Evolutionary conservation across 2,329 filamentous ascomycete species (phyloP).

Genomic region (Xylaria sp.): DNA sequence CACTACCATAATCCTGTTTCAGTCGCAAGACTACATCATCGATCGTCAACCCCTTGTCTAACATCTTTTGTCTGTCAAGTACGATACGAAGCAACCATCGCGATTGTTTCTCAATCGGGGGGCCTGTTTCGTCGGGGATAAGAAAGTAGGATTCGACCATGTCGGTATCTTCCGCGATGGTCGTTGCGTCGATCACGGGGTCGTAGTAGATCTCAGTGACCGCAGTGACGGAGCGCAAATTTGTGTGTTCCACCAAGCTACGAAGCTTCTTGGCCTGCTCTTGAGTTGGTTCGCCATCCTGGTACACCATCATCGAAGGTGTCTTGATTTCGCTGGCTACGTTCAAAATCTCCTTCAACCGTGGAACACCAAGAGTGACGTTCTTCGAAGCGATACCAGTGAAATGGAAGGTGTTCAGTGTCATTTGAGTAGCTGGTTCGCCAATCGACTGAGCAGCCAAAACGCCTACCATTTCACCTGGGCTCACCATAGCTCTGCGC

Average conservation of each 20-base stretch:
- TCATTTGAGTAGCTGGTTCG: conserved; percentile 99
- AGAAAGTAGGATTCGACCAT: conserved; percentile 98
- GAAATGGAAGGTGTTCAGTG: conserved; percentile 99
- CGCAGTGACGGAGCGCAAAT: conserved; percentile 88
- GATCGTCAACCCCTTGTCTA: conserved; percentile 93
- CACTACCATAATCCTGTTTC: conserved; percentile 86
- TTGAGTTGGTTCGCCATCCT: conserved; percentile 74
- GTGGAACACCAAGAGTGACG: conserved; percentile 97
- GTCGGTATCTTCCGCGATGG: conserved; percentile 87
- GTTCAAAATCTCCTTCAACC: conserved; percentile 99
- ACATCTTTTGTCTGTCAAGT: conserved; percentile 90
- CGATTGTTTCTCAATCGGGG: conserved; percentile 78
- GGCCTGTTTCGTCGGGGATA: conserved; percentile 80
- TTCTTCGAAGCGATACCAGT: conserved; percentile 99
- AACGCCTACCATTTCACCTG: conserved; percentile 99
- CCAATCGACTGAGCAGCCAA: conserved; percentile 98
- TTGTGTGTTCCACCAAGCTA: conserved; percentile 93
- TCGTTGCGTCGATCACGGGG: conserved; percentile 85
- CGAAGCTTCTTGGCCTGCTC: conserved; percentile 87
- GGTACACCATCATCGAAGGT: conserved; percentile 93
- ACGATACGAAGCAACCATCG: conserved; percentile 96
- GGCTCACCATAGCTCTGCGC: conserved; percentile 84
- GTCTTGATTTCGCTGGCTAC: conserved; percentile 99
- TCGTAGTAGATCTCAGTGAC: conserved; percentile 98
- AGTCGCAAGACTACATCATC: conserved; percentile 91